phyloP scores from a whole-genome alignment of 2,329 filamentous ascomycete species.

The Aureobasidium mangrovei region DNA sequence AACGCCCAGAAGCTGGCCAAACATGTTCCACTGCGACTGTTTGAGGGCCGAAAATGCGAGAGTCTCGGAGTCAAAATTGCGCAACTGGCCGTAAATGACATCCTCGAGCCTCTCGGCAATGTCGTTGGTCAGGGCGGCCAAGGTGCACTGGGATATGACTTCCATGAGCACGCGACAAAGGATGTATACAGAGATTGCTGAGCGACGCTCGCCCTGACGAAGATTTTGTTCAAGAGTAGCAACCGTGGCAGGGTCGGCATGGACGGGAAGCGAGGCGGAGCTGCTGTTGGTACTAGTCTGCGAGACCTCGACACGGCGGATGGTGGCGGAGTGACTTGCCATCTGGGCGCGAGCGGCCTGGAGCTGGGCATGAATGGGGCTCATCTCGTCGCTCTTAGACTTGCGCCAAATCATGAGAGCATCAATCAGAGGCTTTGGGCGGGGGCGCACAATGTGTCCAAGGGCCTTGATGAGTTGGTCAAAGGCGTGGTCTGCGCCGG shows the following conservation, averaged over 20 bases:
- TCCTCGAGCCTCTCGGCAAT: slow-evolving; percentile 92
- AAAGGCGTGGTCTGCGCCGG: slow-evolving; percentile 77
- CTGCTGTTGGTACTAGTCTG: slow-evolving; percentile 15
- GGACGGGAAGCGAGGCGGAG: slow-evolving; percentile 9
- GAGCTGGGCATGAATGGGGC: slow-evolving; percentile 26
- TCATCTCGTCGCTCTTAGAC: slow-evolving; percentile 80
- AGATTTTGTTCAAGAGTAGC: slow-evolving; percentile 24
- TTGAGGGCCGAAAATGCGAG: slow-evolving; percentile 69
- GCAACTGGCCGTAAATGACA: slow-evolving; percentile 94
- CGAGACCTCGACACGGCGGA: slow-evolving; percentile 13
- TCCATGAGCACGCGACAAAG: slow-evolving; percentile 89
- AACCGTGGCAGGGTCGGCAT: slow-evolving; percentile 15
- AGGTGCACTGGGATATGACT: slow-evolving; percentile 81
- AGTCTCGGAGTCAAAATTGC: slow-evolving; percentile 76
- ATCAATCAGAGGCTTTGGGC: slow-evolving; percentile 91
- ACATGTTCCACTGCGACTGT: slow-evolving; percentile 91
- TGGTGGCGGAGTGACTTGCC: slow-evolving; percentile 5
- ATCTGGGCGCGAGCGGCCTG: background rate
- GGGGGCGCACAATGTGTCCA: slow-evolving; percentile 87
- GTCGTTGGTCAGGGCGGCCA: slow-evolving; percentile 73
- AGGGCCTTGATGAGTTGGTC: slow-evolving; percentile 90
- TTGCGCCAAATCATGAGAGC: slow-evolving; percentile 98
- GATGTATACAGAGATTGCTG: slow-evolving; percentile 91
- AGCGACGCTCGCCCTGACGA: slow-evolving; percentile 59
- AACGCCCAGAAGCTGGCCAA: slow-evolving; percentile 83